These are phyloP conservation scores for Thozetella sp. DNA, from an alignment of 495 filamentous ascomycete species.

Conservation along the genomic window DNA sequence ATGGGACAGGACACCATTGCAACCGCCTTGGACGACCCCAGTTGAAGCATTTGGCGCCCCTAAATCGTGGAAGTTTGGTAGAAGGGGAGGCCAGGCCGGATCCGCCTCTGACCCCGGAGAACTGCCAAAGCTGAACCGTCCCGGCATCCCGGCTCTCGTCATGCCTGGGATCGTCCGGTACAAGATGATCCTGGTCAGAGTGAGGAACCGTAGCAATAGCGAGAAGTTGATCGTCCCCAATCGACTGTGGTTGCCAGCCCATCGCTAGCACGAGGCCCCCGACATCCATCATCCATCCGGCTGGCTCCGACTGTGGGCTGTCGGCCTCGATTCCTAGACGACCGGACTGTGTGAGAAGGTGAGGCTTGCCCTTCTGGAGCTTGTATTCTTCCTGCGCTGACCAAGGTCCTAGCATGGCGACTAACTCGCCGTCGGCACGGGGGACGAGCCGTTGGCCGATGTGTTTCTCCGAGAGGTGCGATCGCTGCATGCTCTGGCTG, in stretches of 20 bases:
- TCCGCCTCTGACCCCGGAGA: constrained; percentile 17
- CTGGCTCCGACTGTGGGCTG: constrained; percentile 14
- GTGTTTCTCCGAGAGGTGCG: constrained; percentile 19
- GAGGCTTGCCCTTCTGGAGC: constrained; percentile 27
- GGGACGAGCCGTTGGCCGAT: constrained; percentile 25
- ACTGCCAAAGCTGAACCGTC: constrained; percentile 44
- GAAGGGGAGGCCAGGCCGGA: constrained; percentile 17
- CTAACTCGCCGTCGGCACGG: constrained; percentile 26
- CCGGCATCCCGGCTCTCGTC: constrained; percentile 22
- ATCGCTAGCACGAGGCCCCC: constrained; percentile 44
- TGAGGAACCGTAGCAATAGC: constrained; percentile 46
- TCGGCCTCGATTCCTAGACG: constrained; percentile 13
- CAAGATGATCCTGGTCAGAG: constrained; percentile 34
- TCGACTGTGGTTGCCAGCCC: constrained; percentile 40
- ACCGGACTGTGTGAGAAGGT: constrained; percentile 21
- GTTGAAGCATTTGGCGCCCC: constrained; percentile 30
- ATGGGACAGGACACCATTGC: constrained; percentile 44
- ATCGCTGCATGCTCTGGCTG: constrained; percentile 17
- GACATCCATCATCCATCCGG: constrained; percentile 45
- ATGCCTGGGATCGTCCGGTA: constrained; percentile 16
- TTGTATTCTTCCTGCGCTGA: constrained; percentile 31
- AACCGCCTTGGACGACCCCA: constrained; percentile 43
- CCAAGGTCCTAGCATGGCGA: constrained; percentile 34
- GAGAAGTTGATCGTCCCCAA: constrained; percentile 35
- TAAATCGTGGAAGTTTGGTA: constrained; percentile 21